phyloP scores from a whole-genome alignment of 2,329 filamentous ascomycete genomes.

The Dothidotthia symphoricarpi region DNA sequence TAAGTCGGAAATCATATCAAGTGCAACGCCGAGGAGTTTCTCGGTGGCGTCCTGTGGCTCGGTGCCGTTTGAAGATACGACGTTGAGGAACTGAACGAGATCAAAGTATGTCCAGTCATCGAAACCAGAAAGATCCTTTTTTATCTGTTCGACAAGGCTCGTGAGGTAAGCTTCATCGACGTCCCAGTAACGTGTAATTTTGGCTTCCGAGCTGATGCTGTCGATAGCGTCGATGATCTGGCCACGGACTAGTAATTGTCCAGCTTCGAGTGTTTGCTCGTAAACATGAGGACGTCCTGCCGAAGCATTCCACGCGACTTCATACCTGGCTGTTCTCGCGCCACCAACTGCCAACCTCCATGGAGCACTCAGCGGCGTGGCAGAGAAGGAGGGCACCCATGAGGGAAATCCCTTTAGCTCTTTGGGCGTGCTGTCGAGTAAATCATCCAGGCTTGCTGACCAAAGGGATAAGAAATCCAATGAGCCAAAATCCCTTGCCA shows the following conservation, averaged over 20 bases:
- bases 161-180: constrained; percentile 7
- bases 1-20: not conserved
- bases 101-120: constrained; percentile 9
- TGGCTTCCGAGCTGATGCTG: constrained; percentile 6
- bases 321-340: not conserved
- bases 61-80: constrained; percentile 5
- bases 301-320: constrained; percentile 13
- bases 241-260: constrained; percentile 10
- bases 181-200: constrained; percentile 3
- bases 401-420: constrained; percentile 27
- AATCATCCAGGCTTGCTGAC: constrained; percentile 17
- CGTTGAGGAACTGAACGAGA: constrained; percentile 11
- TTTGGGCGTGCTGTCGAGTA: constrained; percentile 19
- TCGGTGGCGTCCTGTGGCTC: constrained; percentile 8
- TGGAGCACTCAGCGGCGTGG: constrained; percentile 8
- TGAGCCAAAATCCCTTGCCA: constrained; percentile 9
- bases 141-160: constrained; percentile 3
- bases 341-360: constrained; percentile 11
- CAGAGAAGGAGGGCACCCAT: constrained; percentile 38
- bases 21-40: constrained; percentile 7
- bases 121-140: constrained; percentile 5
- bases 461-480: constrained; percentile 17
- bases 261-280: constrained; percentile 5
- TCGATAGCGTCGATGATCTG: constrained; percentile 12
- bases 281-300: constrained; percentile 1